Conservation (phyloP, 2,329 filamentous ascomycete genomes). For the Emmonsiellopsis sp. region DNA sequence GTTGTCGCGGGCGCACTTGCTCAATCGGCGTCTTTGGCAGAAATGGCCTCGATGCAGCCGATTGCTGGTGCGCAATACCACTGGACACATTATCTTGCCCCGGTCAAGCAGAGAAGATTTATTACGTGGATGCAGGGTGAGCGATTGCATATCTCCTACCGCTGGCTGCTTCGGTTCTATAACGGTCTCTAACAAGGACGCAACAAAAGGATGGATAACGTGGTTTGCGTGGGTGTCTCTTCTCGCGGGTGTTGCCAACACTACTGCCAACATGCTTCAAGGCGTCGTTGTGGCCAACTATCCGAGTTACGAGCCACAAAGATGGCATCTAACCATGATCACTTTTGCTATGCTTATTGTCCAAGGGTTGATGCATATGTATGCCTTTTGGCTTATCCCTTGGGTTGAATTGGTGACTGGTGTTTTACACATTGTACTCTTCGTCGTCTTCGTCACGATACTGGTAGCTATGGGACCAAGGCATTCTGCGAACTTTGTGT, state of each 20-base stretch:
- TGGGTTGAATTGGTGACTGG: constrained; percentile 31
- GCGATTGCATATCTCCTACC: constrained; percentile 5
- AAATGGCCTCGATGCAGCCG: constrained; percentile 33
- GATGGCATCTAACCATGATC: constrained; percentile 33
- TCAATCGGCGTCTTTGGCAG: constrained; percentile 28
- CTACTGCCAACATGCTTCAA: constrained; percentile 27
- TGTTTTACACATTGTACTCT: constrained; percentile 26
- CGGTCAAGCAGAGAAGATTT: constrained; percentile 19
- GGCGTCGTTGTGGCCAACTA: constrained; percentile 24
- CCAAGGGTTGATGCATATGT: constrained; percentile 23
- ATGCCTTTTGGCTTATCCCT: constrained; percentile 30
- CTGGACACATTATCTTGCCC: constrained; percentile 31
- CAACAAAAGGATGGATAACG: constrained; percentile 29
- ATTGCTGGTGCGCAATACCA: constrained; percentile 37
- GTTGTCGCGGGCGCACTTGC: constrained; percentile 22
- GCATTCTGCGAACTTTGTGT: constrained; percentile 26
- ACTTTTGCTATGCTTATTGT: constrained; percentile 28
- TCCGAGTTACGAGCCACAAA: constrained; percentile 22
- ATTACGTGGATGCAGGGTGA: constrained; percentile 25
- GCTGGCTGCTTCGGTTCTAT: not conserved
- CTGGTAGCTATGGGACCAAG: constrained; percentile 23
- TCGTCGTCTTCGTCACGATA: constrained; percentile 29
- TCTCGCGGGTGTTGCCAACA: constrained; percentile 26
- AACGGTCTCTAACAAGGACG: not conserved
- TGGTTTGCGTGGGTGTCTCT: constrained; percentile 34